Evolutionary conservation across 352 stramenopile species (phyloP).

Genomic region (Phytophthora citrophthora): DNA sequence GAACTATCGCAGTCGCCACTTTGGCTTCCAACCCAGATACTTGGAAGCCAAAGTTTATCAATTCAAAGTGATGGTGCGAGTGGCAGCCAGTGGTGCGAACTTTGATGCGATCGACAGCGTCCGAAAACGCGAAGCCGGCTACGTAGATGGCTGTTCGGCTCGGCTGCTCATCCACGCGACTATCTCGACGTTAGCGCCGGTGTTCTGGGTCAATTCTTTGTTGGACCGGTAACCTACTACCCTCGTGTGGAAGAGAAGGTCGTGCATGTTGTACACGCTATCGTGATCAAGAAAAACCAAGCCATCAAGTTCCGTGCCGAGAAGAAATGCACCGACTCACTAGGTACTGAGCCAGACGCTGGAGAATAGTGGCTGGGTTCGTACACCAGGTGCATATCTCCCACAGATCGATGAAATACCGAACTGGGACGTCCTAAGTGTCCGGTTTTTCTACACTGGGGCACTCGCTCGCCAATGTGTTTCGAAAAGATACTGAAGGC

Average conservation of each 20-base stretch:
- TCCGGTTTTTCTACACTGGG: conserved; percentile 43
- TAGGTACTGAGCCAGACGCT: conserved; percentile 63
- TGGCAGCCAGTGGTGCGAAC: no score
- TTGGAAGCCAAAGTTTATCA: no score
- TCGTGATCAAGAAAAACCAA: conserved; percentile 82
- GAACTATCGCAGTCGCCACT: no score
- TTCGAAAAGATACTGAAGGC: conserved; percentile 29
- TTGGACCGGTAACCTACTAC: conserved; percentile 77
- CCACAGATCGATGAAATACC: conserved; percentile 83
- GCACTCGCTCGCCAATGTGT: conserved; percentile 45
- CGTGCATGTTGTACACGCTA: conserved; percentile 53
- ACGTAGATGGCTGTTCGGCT: no score
- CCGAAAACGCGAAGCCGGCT: no score
- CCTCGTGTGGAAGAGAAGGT: conserved; percentile 79
- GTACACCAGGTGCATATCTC: conserved; percentile 71
- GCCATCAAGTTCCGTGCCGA: conserved; percentile 82
- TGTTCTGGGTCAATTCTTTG: no score
- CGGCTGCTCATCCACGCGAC: no score
- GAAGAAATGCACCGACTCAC: conserved; percentile 81
- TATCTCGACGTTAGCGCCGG: no score
- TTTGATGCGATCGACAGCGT: no score
- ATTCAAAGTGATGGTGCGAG: no score
- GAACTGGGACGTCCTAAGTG: conserved; percentile 41
- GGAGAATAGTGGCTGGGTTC: conserved; percentile 85
- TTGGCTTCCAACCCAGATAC: no score